These are phyloP conservation scores for Penicillium occitanis DNA, from an alignment of 2,329 filamentous ascomycete genomes.

Conservation along the genomic window DNA sequence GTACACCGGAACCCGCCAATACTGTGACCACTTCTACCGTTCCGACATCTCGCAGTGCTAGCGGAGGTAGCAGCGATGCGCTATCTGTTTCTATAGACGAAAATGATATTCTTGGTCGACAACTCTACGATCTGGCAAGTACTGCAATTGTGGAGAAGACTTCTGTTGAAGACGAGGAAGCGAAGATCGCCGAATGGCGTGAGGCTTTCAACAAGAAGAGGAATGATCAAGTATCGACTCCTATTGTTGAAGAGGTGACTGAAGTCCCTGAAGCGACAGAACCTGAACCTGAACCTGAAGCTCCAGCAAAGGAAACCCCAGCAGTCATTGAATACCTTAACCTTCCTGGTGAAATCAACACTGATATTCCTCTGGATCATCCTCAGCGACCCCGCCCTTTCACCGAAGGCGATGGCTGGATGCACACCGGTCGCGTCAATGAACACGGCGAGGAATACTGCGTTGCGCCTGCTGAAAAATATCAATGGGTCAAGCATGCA, in stretches of 20 bases:
- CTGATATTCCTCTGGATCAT: slow-evolving; percentile 23
- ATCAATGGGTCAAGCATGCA: slow-evolving; percentile 28
- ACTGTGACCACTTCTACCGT: slow-evolving; percentile 3
- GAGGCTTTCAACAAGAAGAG: slow-evolving; percentile 18
- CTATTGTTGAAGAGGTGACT: not conserved
- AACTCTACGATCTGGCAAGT: slow-evolving; percentile 25
- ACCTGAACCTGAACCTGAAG: not conserved
- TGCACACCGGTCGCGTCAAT: slow-evolving; percentile 33
- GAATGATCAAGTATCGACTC: not conserved
- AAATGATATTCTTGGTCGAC: slow-evolving; percentile 17
- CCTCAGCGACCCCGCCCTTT: slow-evolving; percentile 26
- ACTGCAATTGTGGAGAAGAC: slow-evolving; percentile 22
- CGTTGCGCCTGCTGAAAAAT: slow-evolving; percentile 26
- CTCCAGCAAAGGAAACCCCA: not conserved
- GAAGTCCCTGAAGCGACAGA: not conserved
- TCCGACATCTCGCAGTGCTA: slow-evolving; percentile 16
- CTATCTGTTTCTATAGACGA: slow-evolving; percentile 13
- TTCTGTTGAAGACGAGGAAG: slow-evolving; percentile 13
- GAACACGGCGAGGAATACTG: slow-evolving; percentile 32
- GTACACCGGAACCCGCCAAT: slow-evolving; percentile 11
- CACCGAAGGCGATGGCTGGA: slow-evolving; percentile 34
- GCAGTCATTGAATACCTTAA: slow-evolving; percentile 9
- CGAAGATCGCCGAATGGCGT: slow-evolving; percentile 14
- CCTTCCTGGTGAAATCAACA: slow-evolving; percentile 15
- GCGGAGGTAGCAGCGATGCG: slow-evolving; percentile 14